Conservation (phyloP, 2,329 filamentous ascomycete species). For the Fusarium sp. region DNA sequence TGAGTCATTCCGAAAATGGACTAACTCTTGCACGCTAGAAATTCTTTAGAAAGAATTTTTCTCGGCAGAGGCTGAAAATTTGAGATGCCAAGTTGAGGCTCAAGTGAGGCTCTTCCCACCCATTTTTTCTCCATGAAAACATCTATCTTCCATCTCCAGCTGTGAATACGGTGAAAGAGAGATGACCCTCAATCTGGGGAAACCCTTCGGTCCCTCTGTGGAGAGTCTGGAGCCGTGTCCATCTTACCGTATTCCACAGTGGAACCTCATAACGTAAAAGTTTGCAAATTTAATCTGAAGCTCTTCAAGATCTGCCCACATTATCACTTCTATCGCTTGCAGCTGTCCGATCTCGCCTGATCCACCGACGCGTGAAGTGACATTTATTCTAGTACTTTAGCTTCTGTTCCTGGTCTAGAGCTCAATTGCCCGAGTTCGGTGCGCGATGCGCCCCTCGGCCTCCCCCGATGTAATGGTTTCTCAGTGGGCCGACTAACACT, state of each 20-base stretch:
- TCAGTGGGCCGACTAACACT: slow-evolving; percentile 17
- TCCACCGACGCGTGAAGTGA: background rate
- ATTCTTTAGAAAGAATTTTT: slow-evolving; percentile 14
- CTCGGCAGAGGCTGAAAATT: slow-evolving; percentile 20
- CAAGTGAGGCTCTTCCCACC: background rate
- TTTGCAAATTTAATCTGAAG: slow-evolving; percentile 30
- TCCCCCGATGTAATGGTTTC: background rate
- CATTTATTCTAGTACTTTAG: background rate
- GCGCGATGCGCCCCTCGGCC: slow-evolving; percentile 24
- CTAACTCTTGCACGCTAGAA: slow-evolving; percentile 15
- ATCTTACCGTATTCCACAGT: slow-evolving; percentile 1
- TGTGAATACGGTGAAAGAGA: background rate
- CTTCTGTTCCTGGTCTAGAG: background rate
- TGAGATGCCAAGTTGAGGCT: slow-evolving; percentile 7
- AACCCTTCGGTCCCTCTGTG: background rate
- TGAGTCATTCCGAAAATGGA: background rate
- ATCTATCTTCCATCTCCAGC: background rate
- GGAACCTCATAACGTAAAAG: slow-evolving; percentile 41
- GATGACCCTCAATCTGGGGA: slow-evolving; percentile 1
- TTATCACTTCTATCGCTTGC: background rate
- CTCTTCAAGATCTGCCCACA: slow-evolving; percentile 7
- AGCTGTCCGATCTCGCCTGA: slow-evolving; percentile 6
- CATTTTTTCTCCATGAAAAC: background rate
- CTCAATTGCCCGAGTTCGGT: slow-evolving; percentile 19
- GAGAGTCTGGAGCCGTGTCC: slow-evolving; percentile 19